Conservation (phyloP, 169 alveolate genomes). For the Besnoitia besnoiti region DNA sequence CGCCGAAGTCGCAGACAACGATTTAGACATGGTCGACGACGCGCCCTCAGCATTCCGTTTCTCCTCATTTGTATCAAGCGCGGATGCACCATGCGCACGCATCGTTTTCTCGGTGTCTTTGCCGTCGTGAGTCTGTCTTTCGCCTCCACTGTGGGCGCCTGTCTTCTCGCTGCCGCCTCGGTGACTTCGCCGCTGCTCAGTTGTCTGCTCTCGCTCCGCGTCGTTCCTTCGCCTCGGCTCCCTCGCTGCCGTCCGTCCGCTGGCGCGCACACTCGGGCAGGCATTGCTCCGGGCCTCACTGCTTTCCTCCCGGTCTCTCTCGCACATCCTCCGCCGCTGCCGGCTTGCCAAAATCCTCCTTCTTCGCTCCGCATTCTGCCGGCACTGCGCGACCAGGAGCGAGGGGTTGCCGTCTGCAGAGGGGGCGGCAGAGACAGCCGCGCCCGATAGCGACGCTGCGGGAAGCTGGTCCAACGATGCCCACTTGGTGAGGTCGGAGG, state of each 20-base stretch:
- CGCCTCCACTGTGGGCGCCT: too few relatives aligned
- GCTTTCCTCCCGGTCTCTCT: neutral
- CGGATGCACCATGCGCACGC: too few relatives aligned
- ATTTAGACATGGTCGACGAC: too few relatives aligned
- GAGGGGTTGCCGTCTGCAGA: neutral
- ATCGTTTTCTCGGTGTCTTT: too few relatives aligned
- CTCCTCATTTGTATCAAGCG: neutral
- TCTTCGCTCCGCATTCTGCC: neutral
- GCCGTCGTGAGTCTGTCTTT: too few relatives aligned
- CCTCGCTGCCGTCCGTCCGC: neutral
- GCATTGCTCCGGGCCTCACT: neutral
- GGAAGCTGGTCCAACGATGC: neutral
- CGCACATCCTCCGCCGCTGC: neutral
- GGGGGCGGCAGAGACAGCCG: neutral
- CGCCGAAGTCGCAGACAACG: neutral
- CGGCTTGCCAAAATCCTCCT: neutral
- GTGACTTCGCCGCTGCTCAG: neutral
- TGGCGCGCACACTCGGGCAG: neutral
- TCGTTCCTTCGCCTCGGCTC: neutral
- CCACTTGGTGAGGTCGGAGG: neutral
- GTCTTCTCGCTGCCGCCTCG: neutral
- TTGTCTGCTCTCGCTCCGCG: neutral
- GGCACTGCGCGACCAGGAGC: slow-evolving; percentile 8
- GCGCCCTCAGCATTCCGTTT: neutral
- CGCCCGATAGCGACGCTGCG: neutral